These are phyloP conservation scores for Tetracladium setigerum DNA, from an alignment of 495 filamentous ascomycete genomes.

Conservation along the genomic window DNA sequence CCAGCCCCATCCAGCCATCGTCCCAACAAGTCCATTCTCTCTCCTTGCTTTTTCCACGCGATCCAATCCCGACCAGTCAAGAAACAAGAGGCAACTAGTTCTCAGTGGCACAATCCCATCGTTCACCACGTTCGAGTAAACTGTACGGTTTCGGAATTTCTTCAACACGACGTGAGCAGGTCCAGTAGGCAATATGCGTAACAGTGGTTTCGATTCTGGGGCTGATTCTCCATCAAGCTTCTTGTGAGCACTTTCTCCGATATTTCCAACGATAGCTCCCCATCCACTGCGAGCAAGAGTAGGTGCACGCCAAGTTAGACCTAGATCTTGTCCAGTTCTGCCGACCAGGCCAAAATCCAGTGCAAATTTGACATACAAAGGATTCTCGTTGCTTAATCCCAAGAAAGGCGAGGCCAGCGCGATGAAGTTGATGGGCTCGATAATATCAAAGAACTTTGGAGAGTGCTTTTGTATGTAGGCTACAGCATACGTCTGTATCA, in stretches of 20 bases:
- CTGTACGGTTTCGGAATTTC: constrained; percentile 82
- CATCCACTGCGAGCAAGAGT: constrained; percentile 77
- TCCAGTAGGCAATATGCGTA: constrained; percentile 86
- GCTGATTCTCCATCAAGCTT: constrained; percentile 58
- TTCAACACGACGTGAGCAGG: constrained; percentile 82
- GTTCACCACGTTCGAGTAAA: constrained; percentile 98
- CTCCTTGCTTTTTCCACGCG: constrained; percentile 90
- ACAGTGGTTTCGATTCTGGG: constrained; percentile 77
- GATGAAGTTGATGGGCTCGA: constrained; percentile 89
- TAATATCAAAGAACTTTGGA: constrained; percentile 80
- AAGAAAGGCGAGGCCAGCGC: constrained; percentile 85
- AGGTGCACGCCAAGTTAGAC: constrained; percentile 87
- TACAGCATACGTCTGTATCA: constrained; percentile 91
- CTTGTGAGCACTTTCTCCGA: constrained; percentile 55
- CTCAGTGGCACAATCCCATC: constrained; percentile 94
- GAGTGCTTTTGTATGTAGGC: constrained; percentile 97
- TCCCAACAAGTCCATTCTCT: constrained; percentile 86
- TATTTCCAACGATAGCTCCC: constrained; percentile 75
- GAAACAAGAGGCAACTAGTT: constrained; percentile 91
- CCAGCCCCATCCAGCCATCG: constrained; percentile 90
- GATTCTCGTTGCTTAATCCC: constrained; percentile 94
- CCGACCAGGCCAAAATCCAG: constrained; percentile 94
- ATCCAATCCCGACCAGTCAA: constrained; percentile 92
- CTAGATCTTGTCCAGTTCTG: constrained; percentile 88
- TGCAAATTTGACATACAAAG: constrained; percentile 93